Base-by-base conservation (phyloP, 2,329 filamentous ascomycete genomes). In the Chlorencoelia australis region DNA sequence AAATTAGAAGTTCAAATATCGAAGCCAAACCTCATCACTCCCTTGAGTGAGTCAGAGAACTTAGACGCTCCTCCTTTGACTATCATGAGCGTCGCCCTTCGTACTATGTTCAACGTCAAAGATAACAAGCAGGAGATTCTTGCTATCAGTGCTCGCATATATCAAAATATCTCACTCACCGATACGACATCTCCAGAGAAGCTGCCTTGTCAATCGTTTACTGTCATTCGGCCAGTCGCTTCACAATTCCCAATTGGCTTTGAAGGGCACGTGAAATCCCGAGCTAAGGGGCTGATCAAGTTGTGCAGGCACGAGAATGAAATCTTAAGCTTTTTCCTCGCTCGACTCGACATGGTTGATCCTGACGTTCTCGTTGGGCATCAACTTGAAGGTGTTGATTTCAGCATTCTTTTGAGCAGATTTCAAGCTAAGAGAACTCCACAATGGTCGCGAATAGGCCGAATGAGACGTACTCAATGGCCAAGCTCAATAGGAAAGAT, bases 121-220 rank as follows among this genome's bases (percentile, higher is more conserved):
- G 84, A 87, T 37, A 98, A 96, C 64, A 96, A 93, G 63, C 89
- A 95, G 55, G 91, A 98, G 59, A 88, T 98, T 31, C 65, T 98
- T 8, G 76, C 91, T 41, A 85, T 91, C 40, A 95, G 87, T 59
- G 85, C 86, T 22, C 79, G 93, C 50, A 78, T 96, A 20, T 98
- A 96, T 59, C 86, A 94, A 48, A 87, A 93, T 55, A 71, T 98
- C 11, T 82, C 79, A 4, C 70, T 98, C 19, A 83, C 73, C 28
- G 88, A 98, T 51, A 93, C 87, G 0, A 93, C 85, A 0, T 78
- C 87, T 1, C 80, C 87, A 1, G 87, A 96, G 45, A 84, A 88
- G 52, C 71, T 98, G 38, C 84, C 85, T 9, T 94, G 82, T 55
- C 82, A 85, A 43, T 89, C 84, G 0, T 95, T 95, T 57, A 98